Evolutionary conservation across 2,329 filamentous ascomycete genomes (phyloP).

Genomic region (Aspergillus hortae): DNA sequence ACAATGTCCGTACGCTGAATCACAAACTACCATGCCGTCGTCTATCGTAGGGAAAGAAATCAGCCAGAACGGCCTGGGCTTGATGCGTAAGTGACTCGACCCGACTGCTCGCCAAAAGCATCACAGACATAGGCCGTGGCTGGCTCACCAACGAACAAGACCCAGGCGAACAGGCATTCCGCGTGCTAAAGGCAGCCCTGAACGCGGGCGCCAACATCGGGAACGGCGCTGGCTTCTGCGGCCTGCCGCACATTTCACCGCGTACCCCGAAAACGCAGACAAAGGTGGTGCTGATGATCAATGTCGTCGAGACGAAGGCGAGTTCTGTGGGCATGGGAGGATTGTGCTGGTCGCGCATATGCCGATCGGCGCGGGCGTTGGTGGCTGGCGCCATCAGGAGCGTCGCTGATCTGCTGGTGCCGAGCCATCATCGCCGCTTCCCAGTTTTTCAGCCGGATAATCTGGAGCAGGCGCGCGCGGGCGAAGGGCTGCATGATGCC

Average conservation of each 20-base stretch:
- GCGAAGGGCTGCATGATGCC: slow-evolving; percentile 58
- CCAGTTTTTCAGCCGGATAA: slow-evolving; percentile 63
- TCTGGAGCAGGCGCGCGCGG: slow-evolving; percentile 43
- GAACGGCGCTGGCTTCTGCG: too few species aligned
- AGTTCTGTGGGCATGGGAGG: too few species aligned
- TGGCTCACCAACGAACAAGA: not conserved
- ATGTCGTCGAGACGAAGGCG: too few species aligned
- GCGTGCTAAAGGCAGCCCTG: slow-evolving; percentile 38
- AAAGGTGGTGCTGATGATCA: slow-evolving; percentile 15
- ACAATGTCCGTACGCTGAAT: not conserved
- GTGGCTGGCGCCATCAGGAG: slow-evolving; percentile 52
- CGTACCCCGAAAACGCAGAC: slow-evolving; percentile 24
- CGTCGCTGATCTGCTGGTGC: slow-evolving; percentile 53
- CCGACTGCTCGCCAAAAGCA: not conserved
- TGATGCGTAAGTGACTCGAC: slow-evolving; percentile 22
- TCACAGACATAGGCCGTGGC: not conserved
- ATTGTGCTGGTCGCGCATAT: slow-evolving; percentile 73
- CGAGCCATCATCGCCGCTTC: slow-evolving; percentile 26
- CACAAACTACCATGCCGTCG: slow-evolving; percentile 2
- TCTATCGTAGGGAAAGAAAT: slow-evolving; percentile 20
- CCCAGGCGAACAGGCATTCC: slow-evolving; percentile 26
- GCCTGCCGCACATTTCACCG: slow-evolving; percentile 10
- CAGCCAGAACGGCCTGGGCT: slow-evolving; percentile 20
- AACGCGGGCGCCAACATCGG: slow-evolving; percentile 6
- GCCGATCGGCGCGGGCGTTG: slow-evolving; percentile 61